Evolutionary conservation across 2,329 filamentous ascomycete species (phyloP), one percentile per base, ranked within the genome.

Genomic region (Aspergillus pseudotamarii): DNA sequence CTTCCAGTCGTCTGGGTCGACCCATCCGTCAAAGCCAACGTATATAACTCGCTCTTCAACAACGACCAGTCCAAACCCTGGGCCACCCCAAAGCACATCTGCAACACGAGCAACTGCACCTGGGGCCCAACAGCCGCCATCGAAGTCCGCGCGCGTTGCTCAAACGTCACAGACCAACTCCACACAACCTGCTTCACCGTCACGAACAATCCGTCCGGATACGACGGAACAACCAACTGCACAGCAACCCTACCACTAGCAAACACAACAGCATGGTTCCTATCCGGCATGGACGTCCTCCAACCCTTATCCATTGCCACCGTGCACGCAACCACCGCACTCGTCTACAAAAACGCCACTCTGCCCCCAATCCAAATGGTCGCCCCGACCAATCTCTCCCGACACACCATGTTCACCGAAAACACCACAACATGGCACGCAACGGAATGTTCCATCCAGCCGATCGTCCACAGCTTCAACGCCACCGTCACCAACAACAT

Each of bases 1-100:
- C 16, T 36, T 36, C 4, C 16, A 46, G 23, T 36, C 1, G 12
- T 11, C 11, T 64, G 57, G 43, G 11, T 66, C 8, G 57, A 66
- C 26, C 41, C 62, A 6, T 57, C 30, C 14, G 48, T 66, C 30
- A 66, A 66, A 26, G 64, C 53, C 1, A 64, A 63, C 6, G 50
- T 63, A 8, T 66, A 66, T 34, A 66, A 62, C 41, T 51, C 64
- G 1, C 58, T 66, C 11, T 63, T 63, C 36, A 63, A 59, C n/a
- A 58, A 23, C 8, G 64, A 66, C 23, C 21, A 34, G 6, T 46
- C 48, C 1, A 55, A 51, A 6, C 58, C 64, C 9, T 66, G 64
- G 64, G 43, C 62, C 11, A 63, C 16, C 19, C 64, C 62, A 0
- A 30, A 60, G 9, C 63, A 65, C 26, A 46, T 57, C n/a, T 66